These are phyloP conservation scores for Aspergillus sp. DNA, from an alignment of 2,329 filamentous ascomycete genomes.

Conservation along the genomic window DNA sequence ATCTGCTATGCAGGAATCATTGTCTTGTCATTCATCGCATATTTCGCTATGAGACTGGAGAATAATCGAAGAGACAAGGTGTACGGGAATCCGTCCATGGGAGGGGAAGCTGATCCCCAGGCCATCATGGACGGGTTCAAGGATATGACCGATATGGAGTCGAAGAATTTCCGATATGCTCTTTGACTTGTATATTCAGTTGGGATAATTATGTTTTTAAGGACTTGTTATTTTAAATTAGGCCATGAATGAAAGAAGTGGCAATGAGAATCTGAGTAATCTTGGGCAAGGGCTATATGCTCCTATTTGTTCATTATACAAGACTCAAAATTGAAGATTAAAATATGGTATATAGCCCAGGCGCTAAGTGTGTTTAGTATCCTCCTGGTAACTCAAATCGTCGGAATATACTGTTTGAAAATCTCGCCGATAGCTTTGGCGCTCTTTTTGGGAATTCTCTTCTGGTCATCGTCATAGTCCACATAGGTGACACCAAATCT, in stretches of 20 bases:
- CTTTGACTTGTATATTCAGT: constrained; percentile 11
- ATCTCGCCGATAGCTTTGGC: constrained; percentile 65
- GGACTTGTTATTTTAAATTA: too few relatives aligned
- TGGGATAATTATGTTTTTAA: too few relatives aligned
- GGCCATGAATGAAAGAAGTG: too few relatives aligned
- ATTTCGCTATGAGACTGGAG: constrained; percentile 20
- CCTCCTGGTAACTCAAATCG: constrained; percentile 35
- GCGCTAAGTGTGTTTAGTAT: background rate
- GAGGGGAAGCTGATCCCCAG: constrained; percentile 8
- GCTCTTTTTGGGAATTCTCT: constrained; percentile 79
- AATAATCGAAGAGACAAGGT: constrained; percentile 16
- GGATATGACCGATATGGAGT: constrained; percentile 33
- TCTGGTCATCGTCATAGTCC: constrained; percentile 75
- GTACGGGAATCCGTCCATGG: constrained; percentile 3
- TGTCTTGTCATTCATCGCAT: constrained; percentile 22
- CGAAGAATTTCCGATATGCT: constrained; percentile 31
- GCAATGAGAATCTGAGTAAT: too few relatives aligned
- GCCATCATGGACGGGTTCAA: constrained; percentile 30
- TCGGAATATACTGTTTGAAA: constrained; percentile 67
- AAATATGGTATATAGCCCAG: too few relatives aligned
- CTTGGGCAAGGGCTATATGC: background rate
- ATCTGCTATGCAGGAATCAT: constrained; percentile 42
- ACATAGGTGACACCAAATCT: constrained; percentile 81
- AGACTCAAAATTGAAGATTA: too few relatives aligned
- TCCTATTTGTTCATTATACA: background rate